These are phyloP conservation scores for Vaucheria bursata DNA, from an alignment of 352 stramenopile species.

Conservation along the genomic window DNA sequence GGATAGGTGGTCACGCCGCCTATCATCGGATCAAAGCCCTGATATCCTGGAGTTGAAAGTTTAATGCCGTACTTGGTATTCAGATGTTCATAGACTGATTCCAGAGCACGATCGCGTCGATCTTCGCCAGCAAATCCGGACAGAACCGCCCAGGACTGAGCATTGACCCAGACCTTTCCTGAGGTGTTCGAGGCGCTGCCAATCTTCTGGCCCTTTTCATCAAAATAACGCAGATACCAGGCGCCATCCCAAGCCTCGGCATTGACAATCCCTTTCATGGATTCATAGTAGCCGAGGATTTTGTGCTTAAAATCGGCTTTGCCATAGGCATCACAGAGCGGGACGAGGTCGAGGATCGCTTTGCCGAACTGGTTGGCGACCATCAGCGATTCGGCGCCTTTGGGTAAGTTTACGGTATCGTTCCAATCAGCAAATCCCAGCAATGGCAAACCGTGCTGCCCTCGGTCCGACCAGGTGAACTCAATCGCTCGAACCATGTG, in stretches of 20 bases:
- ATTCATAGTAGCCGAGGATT: background rate
- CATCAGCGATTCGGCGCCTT: background rate
- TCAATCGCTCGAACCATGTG: background rate
- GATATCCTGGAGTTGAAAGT: background rate
- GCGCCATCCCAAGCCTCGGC: background rate
- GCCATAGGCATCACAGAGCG: background rate
- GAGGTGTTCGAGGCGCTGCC: background rate
- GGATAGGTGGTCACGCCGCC: background rate
- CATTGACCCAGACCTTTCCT: background rate
- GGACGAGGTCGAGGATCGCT: background rate
- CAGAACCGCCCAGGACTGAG: background rate
- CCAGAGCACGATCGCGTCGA: background rate
- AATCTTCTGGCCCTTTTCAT: background rate
- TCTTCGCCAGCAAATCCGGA: background rate
- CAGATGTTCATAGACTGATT: background rate
- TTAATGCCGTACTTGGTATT: constrained; percentile 1
- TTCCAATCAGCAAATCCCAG: background rate
- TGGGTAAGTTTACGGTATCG: background rate
- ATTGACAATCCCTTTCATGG: background rate
- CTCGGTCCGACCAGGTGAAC: background rate
- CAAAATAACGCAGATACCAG: background rate
- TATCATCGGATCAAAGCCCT: background rate
- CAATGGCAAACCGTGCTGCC: background rate
- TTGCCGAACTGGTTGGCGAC: background rate
- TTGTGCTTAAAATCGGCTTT: background rate